These are phyloP conservation scores for Suillus luteus DNA, from an alignment of 768 basidiomycete genomes.

Conservation along the genomic window DNA sequence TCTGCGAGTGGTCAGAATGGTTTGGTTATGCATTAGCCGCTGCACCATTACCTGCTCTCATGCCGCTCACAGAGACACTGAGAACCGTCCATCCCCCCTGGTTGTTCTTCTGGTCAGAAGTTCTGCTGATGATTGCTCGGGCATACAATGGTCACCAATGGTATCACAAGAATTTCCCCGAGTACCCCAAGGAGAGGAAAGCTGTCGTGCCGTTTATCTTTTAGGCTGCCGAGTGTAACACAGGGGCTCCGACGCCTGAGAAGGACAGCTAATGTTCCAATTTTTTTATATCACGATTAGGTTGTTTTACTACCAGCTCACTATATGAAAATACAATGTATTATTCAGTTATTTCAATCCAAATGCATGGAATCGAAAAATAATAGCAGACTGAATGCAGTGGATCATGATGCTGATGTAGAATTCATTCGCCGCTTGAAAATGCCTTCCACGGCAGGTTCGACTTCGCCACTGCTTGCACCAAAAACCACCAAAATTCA, in stretches of 20 bases:
- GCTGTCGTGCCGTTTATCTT: constrained; percentile 80
- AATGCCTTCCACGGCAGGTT: not conserved
- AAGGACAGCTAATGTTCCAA: not conserved
- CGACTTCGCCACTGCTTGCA: not conserved
- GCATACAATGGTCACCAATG: constrained; percentile 82
- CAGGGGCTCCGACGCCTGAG: not conserved
- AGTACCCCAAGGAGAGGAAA: constrained; percentile 80
- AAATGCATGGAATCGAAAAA: not conserved
- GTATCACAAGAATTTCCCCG: constrained; percentile 78
- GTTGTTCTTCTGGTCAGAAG: constrained; percentile 74
- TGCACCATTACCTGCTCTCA: constrained; percentile 44
- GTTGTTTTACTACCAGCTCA: not conserved
- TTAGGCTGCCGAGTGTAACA: constrained; percentile 29
- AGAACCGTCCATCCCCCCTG: constrained; percentile 67
- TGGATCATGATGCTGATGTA: not conserved
- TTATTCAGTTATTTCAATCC: not conserved
- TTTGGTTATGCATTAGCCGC: constrained; percentile 81
- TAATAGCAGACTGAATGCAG: too few relatives aligned
- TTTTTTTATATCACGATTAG: not conserved
- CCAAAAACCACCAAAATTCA: constrained; percentile 14
- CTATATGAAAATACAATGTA: not conserved
- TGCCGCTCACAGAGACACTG: constrained; percentile 40
- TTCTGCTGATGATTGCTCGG: constrained; percentile 79
- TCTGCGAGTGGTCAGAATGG: constrained; percentile 97
- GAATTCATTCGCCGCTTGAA: constrained; percentile 13